These are phyloP conservation scores for Lagerstroemia fauriei DNA, from an alignment of 441 rosid genomes.

Conservation along the genomic window DNA sequence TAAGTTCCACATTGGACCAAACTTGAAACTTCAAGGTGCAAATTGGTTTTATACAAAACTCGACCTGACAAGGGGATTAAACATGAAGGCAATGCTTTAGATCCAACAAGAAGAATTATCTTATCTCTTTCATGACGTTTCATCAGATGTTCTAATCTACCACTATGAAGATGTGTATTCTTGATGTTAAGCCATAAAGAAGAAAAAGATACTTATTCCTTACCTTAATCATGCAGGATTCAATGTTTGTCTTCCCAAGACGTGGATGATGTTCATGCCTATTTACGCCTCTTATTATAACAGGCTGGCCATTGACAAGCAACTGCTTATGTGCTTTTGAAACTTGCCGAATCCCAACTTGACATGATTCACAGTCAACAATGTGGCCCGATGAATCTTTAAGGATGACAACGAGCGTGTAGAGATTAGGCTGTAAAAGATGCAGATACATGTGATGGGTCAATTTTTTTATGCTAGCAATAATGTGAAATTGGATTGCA, in stretches of 20 bases:
- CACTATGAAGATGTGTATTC: background rate
- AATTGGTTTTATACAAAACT: background rate
- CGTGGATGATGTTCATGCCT: conserved; percentile 99
- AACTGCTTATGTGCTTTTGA: conserved; percentile 88
- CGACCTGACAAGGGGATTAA: background rate
- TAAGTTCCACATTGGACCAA: background rate
- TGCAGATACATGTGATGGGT: conserved; percentile 25
- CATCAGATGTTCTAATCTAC: background rate
- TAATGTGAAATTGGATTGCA: background rate
- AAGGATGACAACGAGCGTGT: conserved; percentile 72
- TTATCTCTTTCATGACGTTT: background rate
- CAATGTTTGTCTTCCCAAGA: conserved; percentile 89
- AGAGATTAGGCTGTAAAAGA: conserved; percentile 78
- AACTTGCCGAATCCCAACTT: conserved; percentile 79
- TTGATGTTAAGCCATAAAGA: conserved; percentile 2
- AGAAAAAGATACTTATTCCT: conserved; percentile 22
- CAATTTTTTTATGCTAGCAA: conserved; percentile 8
- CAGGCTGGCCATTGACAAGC: conserved; percentile 86
- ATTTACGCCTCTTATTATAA: conserved; percentile 88
- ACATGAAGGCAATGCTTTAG: background rate
- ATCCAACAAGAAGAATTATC: conserved; percentile 11
- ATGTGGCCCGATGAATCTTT: conserved; percentile 74
- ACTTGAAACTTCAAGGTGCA: background rate
- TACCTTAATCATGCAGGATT: conserved; percentile 97
- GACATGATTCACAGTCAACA: conserved; percentile 90